These are phyloP conservation scores for Beauveria brongniartii DNA, from an alignment of 2,329 filamentous ascomycete species.

Conservation along the genomic window DNA sequence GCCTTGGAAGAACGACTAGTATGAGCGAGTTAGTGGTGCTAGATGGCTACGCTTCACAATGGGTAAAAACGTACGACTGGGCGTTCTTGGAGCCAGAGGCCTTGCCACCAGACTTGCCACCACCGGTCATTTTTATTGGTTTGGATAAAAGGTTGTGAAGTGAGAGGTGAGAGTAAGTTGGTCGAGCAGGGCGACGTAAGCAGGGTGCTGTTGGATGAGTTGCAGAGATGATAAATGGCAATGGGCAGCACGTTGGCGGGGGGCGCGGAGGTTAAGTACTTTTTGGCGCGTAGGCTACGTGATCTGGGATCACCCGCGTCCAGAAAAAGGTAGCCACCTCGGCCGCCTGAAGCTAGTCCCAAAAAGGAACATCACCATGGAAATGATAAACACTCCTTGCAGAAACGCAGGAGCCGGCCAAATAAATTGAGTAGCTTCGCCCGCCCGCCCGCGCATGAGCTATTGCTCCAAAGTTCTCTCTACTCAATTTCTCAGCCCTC, in stretches of 20 bases:
- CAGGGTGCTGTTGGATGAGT: constrained; percentile 21
- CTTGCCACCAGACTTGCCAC: constrained; percentile 99
- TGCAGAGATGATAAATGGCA: constrained; percentile 32
- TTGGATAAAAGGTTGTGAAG: constrained; percentile 23
- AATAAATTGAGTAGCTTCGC: constrained; percentile 7
- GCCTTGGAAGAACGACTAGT: constrained; percentile 95
- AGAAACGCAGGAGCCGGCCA: neutral
- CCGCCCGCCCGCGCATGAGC: neutral
- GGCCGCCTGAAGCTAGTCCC: constrained; percentile 24
- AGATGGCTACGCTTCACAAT: neutral
- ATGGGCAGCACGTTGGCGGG: constrained; percentile 33
- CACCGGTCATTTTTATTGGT: constrained; percentile 93
- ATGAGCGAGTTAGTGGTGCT: constrained; percentile 3
- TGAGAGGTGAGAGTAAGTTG: constrained; percentile 13
- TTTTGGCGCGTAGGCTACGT: constrained; percentile 38
- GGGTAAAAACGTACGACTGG: constrained; percentile 73
- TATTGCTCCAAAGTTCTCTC: neutral
- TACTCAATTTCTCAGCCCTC: neutral
- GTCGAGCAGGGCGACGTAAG: constrained; percentile 12
- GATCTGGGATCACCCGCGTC: constrained; percentile 42
- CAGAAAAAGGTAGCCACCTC: constrained; percentile 16
- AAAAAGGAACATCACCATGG: constrained; percentile 24
- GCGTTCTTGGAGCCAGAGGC: constrained; percentile 98
- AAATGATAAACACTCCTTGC: constrained; percentile 18
- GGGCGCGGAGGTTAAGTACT: constrained; percentile 47